These are phyloP conservation scores for Diversispora eburnea DNA, from an alignment of 192 early-diverging fungal genomes.

Conservation along the genomic window DNA sequence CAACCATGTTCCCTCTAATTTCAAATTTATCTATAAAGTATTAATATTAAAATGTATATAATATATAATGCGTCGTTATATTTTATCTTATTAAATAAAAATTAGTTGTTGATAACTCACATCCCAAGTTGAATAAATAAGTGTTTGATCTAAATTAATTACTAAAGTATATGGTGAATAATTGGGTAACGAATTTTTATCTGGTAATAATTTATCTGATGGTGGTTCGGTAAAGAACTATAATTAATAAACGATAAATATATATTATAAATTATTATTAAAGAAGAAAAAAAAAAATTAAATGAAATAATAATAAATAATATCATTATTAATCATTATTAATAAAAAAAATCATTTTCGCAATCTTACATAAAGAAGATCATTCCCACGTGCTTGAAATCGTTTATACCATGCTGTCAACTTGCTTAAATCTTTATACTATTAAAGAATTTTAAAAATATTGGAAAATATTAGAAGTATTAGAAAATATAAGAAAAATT, in stretches of 20 bases:
- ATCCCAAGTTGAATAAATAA: slow-evolving; percentile 92
- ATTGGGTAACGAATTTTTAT: slow-evolving; percentile 72
- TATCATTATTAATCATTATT: background rate
- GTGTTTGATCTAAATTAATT: slow-evolving; percentile 90
- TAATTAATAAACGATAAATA: background rate
- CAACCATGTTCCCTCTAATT: slow-evolving; percentile 88
- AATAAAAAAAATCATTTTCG: no score
- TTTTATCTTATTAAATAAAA: background rate
- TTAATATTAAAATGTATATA: background rate
- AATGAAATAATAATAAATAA: background rate
- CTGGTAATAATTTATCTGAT: slow-evolving; percentile 88
- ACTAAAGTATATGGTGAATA: slow-evolving; percentile 92
- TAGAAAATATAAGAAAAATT: background rate
- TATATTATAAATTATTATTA: background rate
- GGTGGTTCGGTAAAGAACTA: slow-evolving; percentile 58
- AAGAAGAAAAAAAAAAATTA: background rate
- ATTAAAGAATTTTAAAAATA: background rate
- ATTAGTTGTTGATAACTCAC: slow-evolving; percentile 40
- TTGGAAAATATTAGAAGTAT: background rate
- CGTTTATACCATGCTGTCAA: slow-evolving; percentile 20
- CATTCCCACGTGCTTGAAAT: slow-evolving; percentile 8
- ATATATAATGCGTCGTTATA: background rate
- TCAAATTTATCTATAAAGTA: slow-evolving; percentile 3
- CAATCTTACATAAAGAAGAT: slow-evolving; percentile 22
- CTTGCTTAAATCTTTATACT: slow-evolving; percentile 22